Evolutionary conservation across 257 asterid genomes (phyloP).

Genomic region (Avicennia marina): DNA sequence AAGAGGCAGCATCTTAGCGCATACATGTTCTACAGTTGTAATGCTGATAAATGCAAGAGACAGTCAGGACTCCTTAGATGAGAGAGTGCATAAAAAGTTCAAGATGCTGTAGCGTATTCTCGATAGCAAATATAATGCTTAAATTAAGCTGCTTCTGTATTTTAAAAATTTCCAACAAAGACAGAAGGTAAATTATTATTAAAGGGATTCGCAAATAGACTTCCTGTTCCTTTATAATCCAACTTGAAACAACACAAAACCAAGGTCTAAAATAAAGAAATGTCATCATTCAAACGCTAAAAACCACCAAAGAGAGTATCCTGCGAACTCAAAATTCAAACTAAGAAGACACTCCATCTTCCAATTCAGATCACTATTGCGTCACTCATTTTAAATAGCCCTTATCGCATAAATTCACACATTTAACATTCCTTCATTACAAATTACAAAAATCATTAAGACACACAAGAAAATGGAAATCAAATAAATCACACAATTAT

Average conservation of each 20-base stretch:
- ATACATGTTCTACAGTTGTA: too few relatives aligned
- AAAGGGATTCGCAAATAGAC: neutral
- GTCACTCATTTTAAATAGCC: neutral
- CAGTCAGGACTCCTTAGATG: too few relatives aligned
- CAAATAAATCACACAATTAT: neutral
- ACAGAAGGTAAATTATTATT: neutral
- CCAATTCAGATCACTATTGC: conserved; percentile 6
- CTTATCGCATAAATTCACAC: neutral
- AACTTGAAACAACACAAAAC: neutral
- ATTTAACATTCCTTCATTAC: neutral
- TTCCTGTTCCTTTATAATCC: neutral
- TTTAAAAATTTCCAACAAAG: neutral
- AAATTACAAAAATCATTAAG: neutral
- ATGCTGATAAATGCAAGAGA: too few relatives aligned
- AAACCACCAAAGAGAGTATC: neutral
- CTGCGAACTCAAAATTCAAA: neutral
- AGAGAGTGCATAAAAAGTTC: too few relatives aligned
- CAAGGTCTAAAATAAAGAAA: neutral
- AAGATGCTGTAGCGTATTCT: too few relatives aligned
- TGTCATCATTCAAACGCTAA: neutral
- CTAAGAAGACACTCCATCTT: neutral
- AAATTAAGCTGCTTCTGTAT: neutral
- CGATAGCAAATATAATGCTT: too few relatives aligned
- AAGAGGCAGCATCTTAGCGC: neutral
- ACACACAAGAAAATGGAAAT: neutral